Evolutionary conservation across 2,329 filamentous ascomycete genomes (phyloP).

Genomic region (Verticillium zaregamsianum): DNA sequence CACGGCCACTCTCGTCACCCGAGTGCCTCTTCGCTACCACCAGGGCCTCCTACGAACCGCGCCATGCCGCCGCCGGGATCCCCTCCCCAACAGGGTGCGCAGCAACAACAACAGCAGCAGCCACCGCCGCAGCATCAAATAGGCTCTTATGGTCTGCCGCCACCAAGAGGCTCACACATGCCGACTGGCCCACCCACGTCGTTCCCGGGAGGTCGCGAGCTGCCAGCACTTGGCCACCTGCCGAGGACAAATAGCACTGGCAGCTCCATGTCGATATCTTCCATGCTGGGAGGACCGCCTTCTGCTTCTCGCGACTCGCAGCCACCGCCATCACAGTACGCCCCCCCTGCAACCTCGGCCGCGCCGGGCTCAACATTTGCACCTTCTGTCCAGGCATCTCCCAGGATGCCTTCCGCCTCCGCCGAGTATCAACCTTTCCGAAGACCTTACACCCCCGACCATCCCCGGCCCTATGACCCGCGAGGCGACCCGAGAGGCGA

Average conservation of each 20-base stretch:
- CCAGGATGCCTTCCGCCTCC: slow-evolving; percentile 48
- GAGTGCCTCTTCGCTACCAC: slow-evolving; percentile 39
- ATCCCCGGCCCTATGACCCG: slow-evolving; percentile 50
- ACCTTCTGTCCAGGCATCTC: slow-evolving; percentile 49
- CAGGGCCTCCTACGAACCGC: slow-evolving; percentile 31
- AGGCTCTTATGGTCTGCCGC: slow-evolving; percentile 39
- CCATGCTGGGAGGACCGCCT: slow-evolving; percentile 52
- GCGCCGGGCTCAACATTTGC: slow-evolving; percentile 42
- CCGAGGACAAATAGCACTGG: slow-evolving; percentile 41
- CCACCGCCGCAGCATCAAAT: slow-evolving; percentile 23
- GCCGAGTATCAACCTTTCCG: slow-evolving; percentile 60
- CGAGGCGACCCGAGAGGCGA: slow-evolving; percentile 31
- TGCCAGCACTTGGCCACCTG: slow-evolving; percentile 47
- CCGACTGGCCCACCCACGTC: slow-evolving; percentile 38
- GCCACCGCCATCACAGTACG: slow-evolving; percentile 35
- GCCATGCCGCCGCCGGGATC: slow-evolving; percentile 43
- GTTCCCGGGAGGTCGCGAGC: slow-evolving; percentile 46
- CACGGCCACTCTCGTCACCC: slow-evolving; percentile 36
- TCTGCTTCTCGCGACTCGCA: slow-evolving; percentile 37
- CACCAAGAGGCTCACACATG: slow-evolving; percentile 38
- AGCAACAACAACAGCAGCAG: slow-evolving; percentile 23
- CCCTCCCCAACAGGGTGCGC: slow-evolving; percentile 33
- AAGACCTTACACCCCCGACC: slow-evolving; percentile 71
- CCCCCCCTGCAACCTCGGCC: slow-evolving; percentile 29
- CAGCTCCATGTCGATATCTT: slow-evolving; percentile 59